phyloP scores from a whole-genome alignment of 2,329 filamentous ascomycete species.

The Alternaria metachromatica region DNA sequence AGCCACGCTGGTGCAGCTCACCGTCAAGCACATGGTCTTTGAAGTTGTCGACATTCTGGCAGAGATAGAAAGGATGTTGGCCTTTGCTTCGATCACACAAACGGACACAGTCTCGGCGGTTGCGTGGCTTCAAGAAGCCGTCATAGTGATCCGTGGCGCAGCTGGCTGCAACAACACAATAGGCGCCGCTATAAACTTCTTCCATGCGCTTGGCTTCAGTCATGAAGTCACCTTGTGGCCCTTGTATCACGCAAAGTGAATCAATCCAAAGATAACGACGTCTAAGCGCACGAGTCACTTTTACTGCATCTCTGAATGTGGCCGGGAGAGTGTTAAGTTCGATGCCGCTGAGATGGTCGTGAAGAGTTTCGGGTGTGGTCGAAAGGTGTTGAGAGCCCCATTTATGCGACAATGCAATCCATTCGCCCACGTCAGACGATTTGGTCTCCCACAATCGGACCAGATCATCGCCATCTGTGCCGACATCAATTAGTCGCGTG shows the following conservation, averaged over 20 bases:
- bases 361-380: slow-evolving; percentile 5
- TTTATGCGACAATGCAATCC: slow-evolving; percentile 24
- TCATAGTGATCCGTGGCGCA: background rate
- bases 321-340: slow-evolving; percentile 6
- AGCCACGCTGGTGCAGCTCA: slow-evolving; percentile 26
- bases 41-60: slow-evolving; percentile 33
- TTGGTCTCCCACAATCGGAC: slow-evolving; percentile 6
- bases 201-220: slow-evolving; percentile 30
- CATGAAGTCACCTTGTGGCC: slow-evolving; percentile 25
- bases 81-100: background rate
- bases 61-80: slow-evolving; percentile 10
- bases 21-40: slow-evolving; percentile 23
- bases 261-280: slow-evolving; percentile 39
- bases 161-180: slow-evolving; percentile 31
- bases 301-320: slow-evolving; percentile 31
- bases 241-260: slow-evolving; percentile 35
- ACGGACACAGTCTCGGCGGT: background rate
- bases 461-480: background rate
- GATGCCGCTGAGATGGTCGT: background rate
- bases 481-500: slow-evolving; percentile 18
- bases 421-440: background rate
- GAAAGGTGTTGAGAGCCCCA: slow-evolving; percentile 19
- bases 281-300: slow-evolving; percentile 19
- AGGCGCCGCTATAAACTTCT: slow-evolving; percentile 30
- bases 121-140: slow-evolving; percentile 20